These are phyloP conservation scores for Pyrus pyrifolia DNA, from an alignment of 306 rosid genomes.

Conservation along the genomic window DNA sequence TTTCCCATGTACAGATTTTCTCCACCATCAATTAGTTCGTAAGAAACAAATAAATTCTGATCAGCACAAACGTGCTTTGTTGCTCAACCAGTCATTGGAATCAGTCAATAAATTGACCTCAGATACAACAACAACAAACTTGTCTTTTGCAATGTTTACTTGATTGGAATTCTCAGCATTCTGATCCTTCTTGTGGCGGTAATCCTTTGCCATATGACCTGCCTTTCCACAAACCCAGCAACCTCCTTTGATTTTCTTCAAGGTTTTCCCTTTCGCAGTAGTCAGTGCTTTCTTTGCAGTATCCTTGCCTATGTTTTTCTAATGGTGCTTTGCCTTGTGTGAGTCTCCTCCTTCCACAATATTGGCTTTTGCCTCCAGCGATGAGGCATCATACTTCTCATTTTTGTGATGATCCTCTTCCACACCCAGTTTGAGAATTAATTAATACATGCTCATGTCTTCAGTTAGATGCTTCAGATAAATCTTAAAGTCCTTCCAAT, in stretches of 20 bases:
- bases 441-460: too few species aligned
- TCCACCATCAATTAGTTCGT: background rate
- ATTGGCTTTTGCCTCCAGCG: too few species aligned
- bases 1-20: background rate
- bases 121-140: background rate
- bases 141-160: background rate
- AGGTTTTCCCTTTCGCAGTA: too few species aligned
- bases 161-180: background rate
- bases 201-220: background rate
- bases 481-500: too few species aligned
- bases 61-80: background rate
- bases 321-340: too few species aligned
- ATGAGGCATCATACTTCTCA: too few species aligned
- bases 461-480: too few species aligned
- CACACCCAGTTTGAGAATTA: too few species aligned
- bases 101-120: background rate
- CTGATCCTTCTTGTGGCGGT: background rate
- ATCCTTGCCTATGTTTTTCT: too few species aligned
- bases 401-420: too few species aligned
- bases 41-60: background rate
- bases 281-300: too few species aligned
- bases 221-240: background rate
- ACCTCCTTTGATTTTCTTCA: background rate
- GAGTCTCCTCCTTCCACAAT: too few species aligned
- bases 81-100: background rate